These are phyloP conservation scores for Xylariomycetidae sp. DNA, from an alignment of 2,329 filamentous ascomycete genomes.

Conservation along the genomic window DNA sequence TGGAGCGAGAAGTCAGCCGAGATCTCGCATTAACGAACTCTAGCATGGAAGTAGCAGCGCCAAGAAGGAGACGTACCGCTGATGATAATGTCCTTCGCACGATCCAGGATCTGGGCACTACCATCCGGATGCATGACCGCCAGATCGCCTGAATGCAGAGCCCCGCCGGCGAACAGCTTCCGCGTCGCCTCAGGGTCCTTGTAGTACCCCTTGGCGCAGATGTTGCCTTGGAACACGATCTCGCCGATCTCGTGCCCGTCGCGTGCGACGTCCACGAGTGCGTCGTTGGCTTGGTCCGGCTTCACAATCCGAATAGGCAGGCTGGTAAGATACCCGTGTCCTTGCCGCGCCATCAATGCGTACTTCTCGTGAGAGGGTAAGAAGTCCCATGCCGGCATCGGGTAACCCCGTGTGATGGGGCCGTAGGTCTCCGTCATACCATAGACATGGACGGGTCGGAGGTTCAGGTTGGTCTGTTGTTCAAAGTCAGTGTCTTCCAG, in stretches of 20 bases:
- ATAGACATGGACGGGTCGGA: slow-evolving; percentile 90
- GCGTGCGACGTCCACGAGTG: slow-evolving; percentile 60
- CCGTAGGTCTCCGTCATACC: slow-evolving; percentile 87
- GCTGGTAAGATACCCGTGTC: slow-evolving; percentile 82
- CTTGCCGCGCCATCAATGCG: slow-evolving; percentile 85
- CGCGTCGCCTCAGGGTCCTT: slow-evolving; percentile 80
- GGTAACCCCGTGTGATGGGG: slow-evolving; percentile 90
- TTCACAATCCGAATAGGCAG: slow-evolving; percentile 74
- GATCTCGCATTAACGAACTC: no score
- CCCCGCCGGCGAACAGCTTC: slow-evolving; percentile 83
- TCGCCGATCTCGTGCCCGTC: slow-evolving; percentile 75
- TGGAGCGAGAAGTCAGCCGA: slow-evolving; percentile 24
- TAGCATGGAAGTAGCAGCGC: slow-evolving; percentile 1
- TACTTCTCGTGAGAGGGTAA: slow-evolving; percentile 73
- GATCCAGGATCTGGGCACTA: slow-evolving; percentile 83
- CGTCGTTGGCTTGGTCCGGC: slow-evolving; percentile 61
- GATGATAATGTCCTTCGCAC: slow-evolving; percentile 97
- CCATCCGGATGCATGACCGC: slow-evolving; percentile 92
- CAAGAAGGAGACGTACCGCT: slow-evolving; percentile 58
- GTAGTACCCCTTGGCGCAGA: slow-evolving; percentile 87
- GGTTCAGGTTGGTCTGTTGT: slow-evolving; percentile 54
- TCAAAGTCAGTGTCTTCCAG: no score
- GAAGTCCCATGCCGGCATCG: slow-evolving; percentile 76
- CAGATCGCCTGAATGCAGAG: slow-evolving; percentile 82
- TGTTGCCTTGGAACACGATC: slow-evolving; percentile 85